Percentiles rank a stretch among this genome's conserved stretches.
Conservation (phyloP, 73 alveolate genomes). For the Tetrahymena malaccensis region DNA sequence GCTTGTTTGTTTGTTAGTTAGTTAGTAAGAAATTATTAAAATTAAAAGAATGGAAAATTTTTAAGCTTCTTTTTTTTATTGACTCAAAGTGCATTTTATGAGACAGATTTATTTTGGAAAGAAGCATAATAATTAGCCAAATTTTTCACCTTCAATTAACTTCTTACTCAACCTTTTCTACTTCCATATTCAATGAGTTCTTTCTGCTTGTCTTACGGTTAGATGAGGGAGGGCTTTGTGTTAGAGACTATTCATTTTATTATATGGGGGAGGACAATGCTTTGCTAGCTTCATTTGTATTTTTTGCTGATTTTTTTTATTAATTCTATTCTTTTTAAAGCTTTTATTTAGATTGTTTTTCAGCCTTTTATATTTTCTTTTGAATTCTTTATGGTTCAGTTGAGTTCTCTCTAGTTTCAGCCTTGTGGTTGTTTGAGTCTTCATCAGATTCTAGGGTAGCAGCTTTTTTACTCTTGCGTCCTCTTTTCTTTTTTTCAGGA, state of each 20-base stretch:
- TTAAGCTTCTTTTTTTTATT: background rate
- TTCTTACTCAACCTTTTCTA: background rate
- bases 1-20: background rate
- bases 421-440: background rate
- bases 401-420: background rate
- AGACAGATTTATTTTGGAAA: background rate
- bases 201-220: background rate
- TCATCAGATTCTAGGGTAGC: background rate
- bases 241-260: background rate
- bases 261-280: background rate
- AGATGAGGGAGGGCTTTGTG: background rate
- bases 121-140: background rate
- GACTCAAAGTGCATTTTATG: background rate
- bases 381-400: background rate
- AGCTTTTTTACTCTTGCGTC: background rate
- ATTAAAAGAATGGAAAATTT: background rate
- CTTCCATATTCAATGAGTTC: background rate
- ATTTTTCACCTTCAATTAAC: background rate
- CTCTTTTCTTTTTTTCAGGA: background rate
- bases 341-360: background rate
- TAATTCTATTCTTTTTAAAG: background rate
- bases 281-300: background rate
- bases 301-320: background rate
- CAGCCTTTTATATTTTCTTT: background rate
- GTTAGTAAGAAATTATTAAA: background rate